A percentile compares a stretch with the other conserved stretches of the same genome.
These are phyloP conservation scores for Dryas drummondii DNA, from an alignment of 306 rosid genomes.

Conservation along the genomic window DNA sequence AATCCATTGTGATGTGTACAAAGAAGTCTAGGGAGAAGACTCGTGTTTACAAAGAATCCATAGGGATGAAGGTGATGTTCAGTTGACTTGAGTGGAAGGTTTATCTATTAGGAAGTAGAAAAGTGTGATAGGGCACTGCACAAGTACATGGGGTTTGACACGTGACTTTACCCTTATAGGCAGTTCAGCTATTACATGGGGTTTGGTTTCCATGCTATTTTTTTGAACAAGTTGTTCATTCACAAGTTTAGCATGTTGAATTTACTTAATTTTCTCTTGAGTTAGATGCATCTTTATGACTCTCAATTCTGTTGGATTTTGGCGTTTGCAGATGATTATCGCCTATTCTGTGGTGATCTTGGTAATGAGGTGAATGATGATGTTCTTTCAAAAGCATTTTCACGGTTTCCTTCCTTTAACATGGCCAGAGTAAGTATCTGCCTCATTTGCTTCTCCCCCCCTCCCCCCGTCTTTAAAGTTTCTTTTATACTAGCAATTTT, in stretches of 20 bases:
- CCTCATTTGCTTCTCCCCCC: neutral
- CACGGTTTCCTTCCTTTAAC: constrained; percentile 89
- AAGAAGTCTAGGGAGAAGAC: no score
- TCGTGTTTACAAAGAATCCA: no score
- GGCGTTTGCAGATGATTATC: constrained; percentile 70
- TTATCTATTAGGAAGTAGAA: no score
- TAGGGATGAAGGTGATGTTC: no score
- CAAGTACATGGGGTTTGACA: no score
- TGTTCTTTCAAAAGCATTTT: constrained; percentile 89
- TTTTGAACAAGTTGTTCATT: neutral
- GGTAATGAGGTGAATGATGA: constrained; percentile 99
- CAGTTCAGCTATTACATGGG: neutral
- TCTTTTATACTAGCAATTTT: constrained; percentile 19
- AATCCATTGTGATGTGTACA: no score
- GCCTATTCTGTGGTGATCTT: constrained; percentile 91
- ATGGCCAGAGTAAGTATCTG: constrained; percentile 76
- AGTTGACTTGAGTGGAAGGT: no score
- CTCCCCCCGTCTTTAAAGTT: neutral
- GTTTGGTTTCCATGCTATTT: neutral
- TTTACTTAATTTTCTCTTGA: neutral
- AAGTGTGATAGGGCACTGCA: no score
- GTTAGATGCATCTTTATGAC: constrained; percentile 12
- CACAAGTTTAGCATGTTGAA: neutral
- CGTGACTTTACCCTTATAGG: no score
- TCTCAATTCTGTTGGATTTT: constrained; percentile 9